Base-by-base conservation (phyloP, 192 early-diverging fungal genomes). In the Radiomyces spectabilis region DNA sequence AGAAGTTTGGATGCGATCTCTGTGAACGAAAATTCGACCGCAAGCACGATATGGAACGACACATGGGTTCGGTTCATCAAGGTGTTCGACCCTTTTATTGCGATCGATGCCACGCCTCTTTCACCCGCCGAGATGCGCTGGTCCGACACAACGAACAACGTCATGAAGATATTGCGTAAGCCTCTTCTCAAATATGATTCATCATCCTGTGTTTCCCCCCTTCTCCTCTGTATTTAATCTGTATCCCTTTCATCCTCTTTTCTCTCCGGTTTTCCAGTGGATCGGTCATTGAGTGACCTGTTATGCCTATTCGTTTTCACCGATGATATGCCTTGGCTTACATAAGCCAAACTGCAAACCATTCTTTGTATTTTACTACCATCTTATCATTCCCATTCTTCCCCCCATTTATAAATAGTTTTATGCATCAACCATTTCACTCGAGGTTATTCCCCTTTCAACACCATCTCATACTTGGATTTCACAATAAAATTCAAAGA, bases 1-100 rank as follows among this genome's bases (percentile, higher is more conserved):
- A 83, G 49, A 75, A 73, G 31, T 89, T 77, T 67, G 59, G 72
- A 24, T 85, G 83, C 54, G 51, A 69, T 8, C 46, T 64, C 13
- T 93, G 91, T 69, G 40, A 53, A 16, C 75, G 79, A 40, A 69
- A 83, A 1, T 93, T 93, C 51, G 79, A 79, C 0, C 72, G 91
- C 21, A 84, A 87, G 33, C 85, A 93, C 49, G 89, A 93, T 61
- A 62, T 86, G 13, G 69, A 80, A 29, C 74, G 89, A 21, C 91
- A 93, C 34, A 63, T 73, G 25, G 65, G 62, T n/a, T 71, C 73
- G 1, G 82, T 87, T 26, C 85, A 87, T 58, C 72, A 78, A 35
- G 76, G 80, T 22, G 78, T 75, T 56, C 78, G 79, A 31, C 65
- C 68, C n/a, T 85, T 76, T 60, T 47, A 57, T 18, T 87, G 85